These are phyloP conservation scores for Penicillium chermesinum DNA, from an alignment of 495 filamentous ascomycete genomes.

Conservation along the genomic window DNA sequence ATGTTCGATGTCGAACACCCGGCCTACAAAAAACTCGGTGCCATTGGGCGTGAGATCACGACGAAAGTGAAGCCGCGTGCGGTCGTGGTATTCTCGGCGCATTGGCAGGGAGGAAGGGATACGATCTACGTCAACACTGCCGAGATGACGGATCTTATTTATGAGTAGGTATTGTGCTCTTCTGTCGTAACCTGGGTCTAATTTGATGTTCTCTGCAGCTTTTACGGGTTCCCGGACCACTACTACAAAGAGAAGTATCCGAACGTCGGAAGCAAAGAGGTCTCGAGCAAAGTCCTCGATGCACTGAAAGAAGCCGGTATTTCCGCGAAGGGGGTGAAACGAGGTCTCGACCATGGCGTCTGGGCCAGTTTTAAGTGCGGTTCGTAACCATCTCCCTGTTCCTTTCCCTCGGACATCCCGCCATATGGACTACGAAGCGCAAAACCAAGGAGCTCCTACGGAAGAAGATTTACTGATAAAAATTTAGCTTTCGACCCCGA, in stretches of 20 bases:
- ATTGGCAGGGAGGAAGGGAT: conserved; percentile 65
- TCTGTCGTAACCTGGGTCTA: not conserved
- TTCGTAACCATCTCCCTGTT: conserved; percentile 27
- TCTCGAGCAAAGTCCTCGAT: conserved; percentile 63
- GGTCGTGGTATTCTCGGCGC: conserved; percentile 80
- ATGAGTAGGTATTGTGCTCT: conserved; percentile 67
- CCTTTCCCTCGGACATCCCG: no score
- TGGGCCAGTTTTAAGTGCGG: conserved; percentile 66
- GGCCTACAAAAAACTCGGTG: conserved; percentile 62
- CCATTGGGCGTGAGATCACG: conserved; percentile 74
- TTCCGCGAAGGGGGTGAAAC: conserved; percentile 53
- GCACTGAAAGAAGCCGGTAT: conserved; percentile 58
- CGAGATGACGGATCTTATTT: conserved; percentile 67
- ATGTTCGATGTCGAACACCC: conserved; percentile 72
- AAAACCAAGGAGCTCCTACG: conserved; percentile 2
- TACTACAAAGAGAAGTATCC: conserved; percentile 63
- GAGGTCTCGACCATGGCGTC: conserved; percentile 79
- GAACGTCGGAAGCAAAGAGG: conserved; percentile 57
- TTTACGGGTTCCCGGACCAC: conserved; percentile 70
- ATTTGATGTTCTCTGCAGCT: conserved; percentile 36
- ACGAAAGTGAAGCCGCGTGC: conserved; percentile 73
- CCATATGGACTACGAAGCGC: no score
- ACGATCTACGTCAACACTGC: conserved; percentile 68
- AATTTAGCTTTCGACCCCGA: conserved; percentile 60
- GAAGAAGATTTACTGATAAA: not conserved